Evolutionary conservation across 2,329 filamentous ascomycete genomes (phyloP), one percentile per base, ranked within the genome.

Genomic region (Tolypocladium ovalisporum): DNA sequence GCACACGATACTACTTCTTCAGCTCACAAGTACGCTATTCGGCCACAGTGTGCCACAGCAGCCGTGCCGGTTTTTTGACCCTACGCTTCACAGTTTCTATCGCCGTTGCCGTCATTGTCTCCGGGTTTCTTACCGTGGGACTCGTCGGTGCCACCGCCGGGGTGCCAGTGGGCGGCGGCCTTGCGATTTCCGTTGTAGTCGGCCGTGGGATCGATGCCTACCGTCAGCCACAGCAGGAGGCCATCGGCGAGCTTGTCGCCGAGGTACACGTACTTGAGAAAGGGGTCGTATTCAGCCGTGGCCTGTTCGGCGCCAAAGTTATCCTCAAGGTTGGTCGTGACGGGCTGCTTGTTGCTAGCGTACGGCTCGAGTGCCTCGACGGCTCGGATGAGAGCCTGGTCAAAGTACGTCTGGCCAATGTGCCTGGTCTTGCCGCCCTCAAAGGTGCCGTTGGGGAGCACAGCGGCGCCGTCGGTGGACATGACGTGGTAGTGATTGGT

Each of bases 371-470:
- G 70, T 32, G 64, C 64, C 59, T 82, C 77, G 55, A 85, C 80
- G 24, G 81, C 75, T 37, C 84, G 74, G 49, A 58, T 56, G 34
- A 62, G 56, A 60, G 74, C 73, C 64, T 83, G 77, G 68, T 84
- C 81, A 66, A 84, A 81, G 74, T 81, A 86, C 59, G 52, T 54
- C 67, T 86, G 83, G n/a, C 83, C 83, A 36, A 85, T 76, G 67
- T 86, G 81, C 2, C 78, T 75, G 52, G 79, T 75, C 36, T 71
- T 74, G 77, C 73, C 58, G 58, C 75, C 77, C 32, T 71, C 67
- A 58, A 82, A 72, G 58, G 80, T 83, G 62, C 75, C 73, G 71
- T 84, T 83, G 52, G 72, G 62, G 52, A 75, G 71, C 8, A 75
- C 64, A 13, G 66, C 68, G 34, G 70, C 68, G 55, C 67, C 62